phyloP scores from a whole-genome alignment of 2,329 filamentous ascomycete genomes.

The Myriosclerotinia duriaeana region DNA sequence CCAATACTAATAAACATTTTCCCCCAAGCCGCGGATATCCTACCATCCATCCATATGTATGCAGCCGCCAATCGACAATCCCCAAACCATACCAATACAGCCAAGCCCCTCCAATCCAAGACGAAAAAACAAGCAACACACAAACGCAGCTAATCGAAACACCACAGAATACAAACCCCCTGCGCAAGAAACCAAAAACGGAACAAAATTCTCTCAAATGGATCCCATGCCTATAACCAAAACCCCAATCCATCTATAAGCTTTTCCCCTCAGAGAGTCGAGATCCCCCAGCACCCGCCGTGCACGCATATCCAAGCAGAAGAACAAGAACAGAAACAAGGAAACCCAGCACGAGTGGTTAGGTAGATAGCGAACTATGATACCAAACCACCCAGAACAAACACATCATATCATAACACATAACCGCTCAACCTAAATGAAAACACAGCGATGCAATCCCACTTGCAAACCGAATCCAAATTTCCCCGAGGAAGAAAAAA shows the following conservation, averaged over 20 bases:
- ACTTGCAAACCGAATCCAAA: neutral
- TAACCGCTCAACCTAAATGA: constrained; percentile 3
- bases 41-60: constrained; percentile 13
- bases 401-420: constrained; percentile 18
- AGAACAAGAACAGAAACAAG: neutral
- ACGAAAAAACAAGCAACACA: neutral
- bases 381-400: constrained; percentile 11
- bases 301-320: constrained; percentile 1
- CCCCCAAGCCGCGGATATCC: neutral
- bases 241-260: constrained; percentile 12
- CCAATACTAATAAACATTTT: neutral
- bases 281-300: constrained; percentile 6
- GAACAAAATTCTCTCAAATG: neutral
- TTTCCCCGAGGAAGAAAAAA: neutral
- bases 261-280: neutral
- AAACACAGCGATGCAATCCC: neutral
- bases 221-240: constrained; percentile 6
- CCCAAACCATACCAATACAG: constrained; percentile 14
- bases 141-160: neutral
- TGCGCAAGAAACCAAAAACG: neutral
- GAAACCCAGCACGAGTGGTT: neutral
- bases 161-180: neutral
- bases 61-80: constrained; percentile 7
- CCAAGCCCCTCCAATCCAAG: neutral
- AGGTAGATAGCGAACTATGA: constrained; percentile 19